Evolutionary conservation across 345 rosid genomes (phyloP).

Genomic region (Citrus cavaleriei): DNA sequence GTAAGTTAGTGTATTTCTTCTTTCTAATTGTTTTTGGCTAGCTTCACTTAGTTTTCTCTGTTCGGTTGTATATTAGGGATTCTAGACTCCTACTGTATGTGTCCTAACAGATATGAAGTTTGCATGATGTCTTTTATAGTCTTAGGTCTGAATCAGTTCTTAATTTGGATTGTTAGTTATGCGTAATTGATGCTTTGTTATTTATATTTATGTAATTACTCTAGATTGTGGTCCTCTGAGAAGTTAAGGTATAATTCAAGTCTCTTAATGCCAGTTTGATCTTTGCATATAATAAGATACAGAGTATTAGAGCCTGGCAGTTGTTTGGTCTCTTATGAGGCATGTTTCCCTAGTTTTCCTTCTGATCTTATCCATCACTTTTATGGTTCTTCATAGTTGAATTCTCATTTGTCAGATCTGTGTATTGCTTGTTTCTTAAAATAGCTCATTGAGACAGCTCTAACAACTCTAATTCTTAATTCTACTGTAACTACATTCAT

Average conservation of each 20-base stretch:
- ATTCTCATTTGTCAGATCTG: background rate
- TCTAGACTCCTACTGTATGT: background rate
- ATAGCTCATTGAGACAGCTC: background rate
- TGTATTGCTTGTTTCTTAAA: background rate
- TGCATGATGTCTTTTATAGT: background rate
- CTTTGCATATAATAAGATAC: background rate
- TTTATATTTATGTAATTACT: background rate
- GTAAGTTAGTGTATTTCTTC: conserved; percentile 38
- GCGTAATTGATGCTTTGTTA: background rate
- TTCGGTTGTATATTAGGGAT: background rate
- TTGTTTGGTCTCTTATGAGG: background rate
- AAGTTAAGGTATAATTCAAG: background rate
- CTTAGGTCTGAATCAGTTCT: background rate
- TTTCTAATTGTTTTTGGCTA: conserved; percentile 4
- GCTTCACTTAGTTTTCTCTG: background rate
- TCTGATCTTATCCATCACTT: background rate
- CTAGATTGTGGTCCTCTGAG: background rate
- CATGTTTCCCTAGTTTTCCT: background rate
- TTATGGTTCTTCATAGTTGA: background rate
- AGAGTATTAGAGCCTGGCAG: background rate
- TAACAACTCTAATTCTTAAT: background rate
- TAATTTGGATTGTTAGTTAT: background rate
- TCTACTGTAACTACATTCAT: background rate
- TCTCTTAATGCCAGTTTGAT: background rate
- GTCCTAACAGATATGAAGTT: background rate